Evolutionary conservation across 306 rosid species (phyloP).

Genomic region (Trifolium repens): DNA sequence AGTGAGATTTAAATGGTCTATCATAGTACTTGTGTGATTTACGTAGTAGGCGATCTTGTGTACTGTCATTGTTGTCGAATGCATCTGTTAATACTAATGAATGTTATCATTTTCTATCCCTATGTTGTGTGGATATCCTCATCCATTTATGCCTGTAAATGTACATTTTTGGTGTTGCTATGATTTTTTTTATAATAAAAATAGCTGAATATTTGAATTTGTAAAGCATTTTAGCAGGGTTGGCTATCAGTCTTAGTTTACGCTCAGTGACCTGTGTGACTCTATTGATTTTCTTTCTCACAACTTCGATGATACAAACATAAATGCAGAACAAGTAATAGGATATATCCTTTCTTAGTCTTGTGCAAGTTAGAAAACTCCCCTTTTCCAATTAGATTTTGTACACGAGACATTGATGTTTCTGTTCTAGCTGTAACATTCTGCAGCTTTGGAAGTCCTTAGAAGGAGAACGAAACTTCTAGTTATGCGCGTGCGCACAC

Average conservation of each 20-base stretch:
- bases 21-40: background rate
- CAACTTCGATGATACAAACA: background rate
- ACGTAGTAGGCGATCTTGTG: background rate
- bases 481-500: background rate
- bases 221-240: too few species aligned
- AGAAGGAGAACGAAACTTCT: background rate
- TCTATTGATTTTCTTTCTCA: background rate
- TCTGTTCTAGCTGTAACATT: conserved; percentile 22
- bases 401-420: conserved; percentile 9
- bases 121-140: conserved; percentile 6
- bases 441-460: background rate
- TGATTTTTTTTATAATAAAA: background rate
- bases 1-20: background rate
- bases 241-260: background rate
- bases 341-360: background rate
- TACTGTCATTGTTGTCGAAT: background rate
- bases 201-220: background rate
- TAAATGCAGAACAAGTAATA: background rate
- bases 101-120: background rate
- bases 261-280: background rate
- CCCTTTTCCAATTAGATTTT: background rate
- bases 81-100: conserved; percentile 2
- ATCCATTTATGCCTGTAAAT: conserved; percentile 3
- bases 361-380: background rate
- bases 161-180: conserved; percentile 17